phyloP scores from a whole-genome alignment of 345 rosid genomes.

The Gynandropsis gynandra region DNA sequence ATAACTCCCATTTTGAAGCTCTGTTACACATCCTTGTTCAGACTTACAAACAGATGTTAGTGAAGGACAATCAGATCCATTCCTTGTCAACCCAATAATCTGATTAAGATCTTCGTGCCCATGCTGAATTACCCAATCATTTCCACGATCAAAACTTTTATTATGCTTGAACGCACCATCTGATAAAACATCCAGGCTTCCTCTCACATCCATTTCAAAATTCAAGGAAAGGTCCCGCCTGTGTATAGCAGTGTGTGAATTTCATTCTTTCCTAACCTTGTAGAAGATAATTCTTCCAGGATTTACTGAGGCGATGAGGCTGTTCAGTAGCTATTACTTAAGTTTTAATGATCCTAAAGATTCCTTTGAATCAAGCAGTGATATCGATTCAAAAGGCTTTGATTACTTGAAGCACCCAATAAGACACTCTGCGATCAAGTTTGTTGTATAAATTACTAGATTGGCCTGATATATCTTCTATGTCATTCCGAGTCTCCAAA shows the following conservation, averaged over 20 bases:
- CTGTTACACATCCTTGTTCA: conserved; percentile 28
- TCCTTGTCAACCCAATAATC: conserved; percentile 41
- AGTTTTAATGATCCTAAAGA: too few species aligned
- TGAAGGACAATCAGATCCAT: conserved; percentile 33
- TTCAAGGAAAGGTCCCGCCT: conserved; percentile 39
- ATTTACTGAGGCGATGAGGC: too few species aligned
- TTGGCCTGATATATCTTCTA: too few species aligned
- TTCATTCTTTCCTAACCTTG: conserved; percentile 12
- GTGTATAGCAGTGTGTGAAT: conserved; percentile 30
- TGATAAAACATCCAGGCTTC: conserved; percentile 12
- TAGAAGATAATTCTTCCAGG: too few species aligned
- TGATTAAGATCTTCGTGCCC: conserved; percentile 38
- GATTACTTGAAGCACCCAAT: too few species aligned
- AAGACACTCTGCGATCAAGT: too few species aligned
- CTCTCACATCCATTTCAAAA: conserved; percentile 38
- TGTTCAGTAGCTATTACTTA: too few species aligned
- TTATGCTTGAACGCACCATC: conserved; percentile 15
- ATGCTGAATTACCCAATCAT: conserved; percentile 26
- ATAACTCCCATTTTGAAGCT: conserved; percentile 28
- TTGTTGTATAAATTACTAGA: too few species aligned
- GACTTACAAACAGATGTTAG: conserved; percentile 31
- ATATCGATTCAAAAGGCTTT: too few species aligned
- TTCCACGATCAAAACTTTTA: conserved; percentile 14
- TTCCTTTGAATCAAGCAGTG: too few species aligned
- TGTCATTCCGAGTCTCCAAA: too few species aligned